These are phyloP conservation scores for Xerocomellus intermedius DNA, from an alignment of 768 basidiomycete species.

Conservation along the genomic window DNA sequence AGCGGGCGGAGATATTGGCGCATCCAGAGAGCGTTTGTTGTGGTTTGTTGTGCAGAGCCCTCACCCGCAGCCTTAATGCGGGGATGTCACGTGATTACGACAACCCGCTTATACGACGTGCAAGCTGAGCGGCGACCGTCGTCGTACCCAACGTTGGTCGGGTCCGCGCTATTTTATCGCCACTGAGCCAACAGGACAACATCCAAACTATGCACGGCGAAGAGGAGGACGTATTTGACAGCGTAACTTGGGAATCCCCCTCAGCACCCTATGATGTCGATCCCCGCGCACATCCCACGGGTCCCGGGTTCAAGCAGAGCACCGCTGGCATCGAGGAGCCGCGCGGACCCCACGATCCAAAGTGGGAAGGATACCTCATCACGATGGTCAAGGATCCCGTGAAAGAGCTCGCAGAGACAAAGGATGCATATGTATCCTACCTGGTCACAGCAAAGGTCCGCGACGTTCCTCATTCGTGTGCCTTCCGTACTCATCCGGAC, in stretches of 20 bases:
- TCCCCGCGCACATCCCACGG: constrained; percentile 40
- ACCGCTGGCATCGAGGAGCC: constrained; percentile 66
- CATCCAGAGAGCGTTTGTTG: constrained; percentile 32
- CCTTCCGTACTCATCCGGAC: constrained; percentile 9
- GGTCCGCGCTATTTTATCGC: not conserved
- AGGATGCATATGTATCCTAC: constrained; percentile 96
- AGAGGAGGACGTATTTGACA: constrained; percentile 90
- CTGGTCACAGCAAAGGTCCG: constrained; percentile 83
- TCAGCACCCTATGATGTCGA: constrained; percentile 53
- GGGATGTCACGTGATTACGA: constrained; percentile 26
- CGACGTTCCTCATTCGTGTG: not conserved
- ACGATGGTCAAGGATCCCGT: constrained; percentile 88
- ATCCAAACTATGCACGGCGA: constrained; percentile 65
- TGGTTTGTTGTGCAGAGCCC: constrained; percentile 21
- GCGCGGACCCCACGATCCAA: constrained; percentile 71
- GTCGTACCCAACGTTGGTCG: not conserved
- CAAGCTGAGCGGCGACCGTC: constrained; percentile 2
- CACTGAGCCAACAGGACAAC: not conserved
- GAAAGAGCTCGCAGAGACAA: constrained; percentile 94
- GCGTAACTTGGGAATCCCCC: constrained; percentile 86
- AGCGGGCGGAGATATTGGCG: constrained; percentile 21
- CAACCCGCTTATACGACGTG: not conserved
- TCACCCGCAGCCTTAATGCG: constrained; percentile 8
- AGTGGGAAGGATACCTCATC: constrained; percentile 87
- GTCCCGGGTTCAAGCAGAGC: constrained; percentile 82